Percentiles rank a stretch among this genome's conserved stretches.
These are phyloP conservation scores for Scytalidium lignicola DNA, from an alignment of 2,329 filamentous ascomycete species.

Conservation along the genomic window DNA sequence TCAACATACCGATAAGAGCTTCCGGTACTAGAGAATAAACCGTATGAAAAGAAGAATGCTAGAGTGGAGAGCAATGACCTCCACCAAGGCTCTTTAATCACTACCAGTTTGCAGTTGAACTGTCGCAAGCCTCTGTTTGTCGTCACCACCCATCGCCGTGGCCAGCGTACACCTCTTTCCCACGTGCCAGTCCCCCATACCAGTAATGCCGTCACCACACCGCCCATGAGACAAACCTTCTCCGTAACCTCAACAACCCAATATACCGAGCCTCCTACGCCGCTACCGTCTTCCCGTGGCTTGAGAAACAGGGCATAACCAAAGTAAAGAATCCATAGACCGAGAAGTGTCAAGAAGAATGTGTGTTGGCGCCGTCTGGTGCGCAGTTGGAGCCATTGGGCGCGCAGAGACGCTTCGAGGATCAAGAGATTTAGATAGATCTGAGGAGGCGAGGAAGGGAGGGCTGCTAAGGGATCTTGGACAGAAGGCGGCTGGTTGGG, in stretches of 20 bases:
- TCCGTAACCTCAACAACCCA: slow-evolving; percentile 90
- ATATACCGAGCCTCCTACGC: slow-evolving; percentile 89
- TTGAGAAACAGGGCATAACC: slow-evolving; percentile 87
- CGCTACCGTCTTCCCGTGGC: slow-evolving; percentile 90
- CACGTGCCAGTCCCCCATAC: slow-evolving; percentile 96
- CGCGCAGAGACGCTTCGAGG: slow-evolving; percentile 87
- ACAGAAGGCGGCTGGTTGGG: slow-evolving; percentile 27
- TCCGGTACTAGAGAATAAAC: slow-evolving; percentile 61
- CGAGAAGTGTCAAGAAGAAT: slow-evolving; percentile 79
- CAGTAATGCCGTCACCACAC: slow-evolving; percentile 77
- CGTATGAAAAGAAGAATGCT: slow-evolving; percentile 74
- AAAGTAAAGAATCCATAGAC: slow-evolving; percentile 78
- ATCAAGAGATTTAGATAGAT: slow-evolving; percentile 98
- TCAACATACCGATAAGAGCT: slow-evolving; percentile 77
- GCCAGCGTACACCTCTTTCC: slow-evolving; percentile 93
- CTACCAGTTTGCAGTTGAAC: slow-evolving; percentile 95
- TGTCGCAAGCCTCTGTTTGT: slow-evolving; percentile 84
- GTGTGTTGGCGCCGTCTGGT: slow-evolving; percentile 86
- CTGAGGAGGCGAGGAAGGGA: slow-evolving; percentile 32
- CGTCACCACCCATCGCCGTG: slow-evolving; percentile 80
- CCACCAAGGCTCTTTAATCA: slow-evolving; percentile 79
- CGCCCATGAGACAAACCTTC: slow-evolving; percentile 87
- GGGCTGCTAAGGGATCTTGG: slow-evolving; percentile 26
- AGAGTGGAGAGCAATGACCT: slow-evolving; percentile 68
- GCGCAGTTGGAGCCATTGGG: slow-evolving; percentile 87